Evolutionary conservation across 78 protist genomes (phyloP).

Genomic region (Ministeria vibrans): DNA sequence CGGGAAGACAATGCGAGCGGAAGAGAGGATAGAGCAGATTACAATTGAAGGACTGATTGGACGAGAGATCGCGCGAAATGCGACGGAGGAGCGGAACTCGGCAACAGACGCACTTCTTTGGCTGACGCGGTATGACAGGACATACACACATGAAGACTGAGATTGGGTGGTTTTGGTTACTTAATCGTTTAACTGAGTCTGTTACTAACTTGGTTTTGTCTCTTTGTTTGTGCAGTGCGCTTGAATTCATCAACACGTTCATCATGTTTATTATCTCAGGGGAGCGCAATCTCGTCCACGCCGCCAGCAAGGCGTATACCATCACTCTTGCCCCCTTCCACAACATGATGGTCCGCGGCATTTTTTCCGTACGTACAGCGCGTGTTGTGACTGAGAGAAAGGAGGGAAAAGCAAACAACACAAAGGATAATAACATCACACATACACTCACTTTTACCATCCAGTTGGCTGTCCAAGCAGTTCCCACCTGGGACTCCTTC

Average conservation of each 20-base stretch:
- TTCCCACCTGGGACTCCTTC: too few relatives aligned
- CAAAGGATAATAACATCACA: too few relatives aligned
- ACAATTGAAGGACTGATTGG: not conserved
- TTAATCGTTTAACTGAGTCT: not conserved
- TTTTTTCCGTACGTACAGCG: not conserved
- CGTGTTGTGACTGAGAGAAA: too few relatives aligned
- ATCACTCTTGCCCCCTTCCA: not conserved
- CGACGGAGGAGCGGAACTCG: not conserved
- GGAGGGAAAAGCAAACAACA: too few relatives aligned
- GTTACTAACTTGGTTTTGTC: not conserved
- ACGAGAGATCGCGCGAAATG: not conserved
- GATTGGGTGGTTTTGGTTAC: too few relatives aligned
- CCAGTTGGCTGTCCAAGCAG: too few relatives aligned
- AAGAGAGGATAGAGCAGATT: not conserved
- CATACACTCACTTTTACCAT: too few relatives aligned
- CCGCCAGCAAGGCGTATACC: not conserved
- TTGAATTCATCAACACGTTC: not conserved
- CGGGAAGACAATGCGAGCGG: too few relatives aligned
- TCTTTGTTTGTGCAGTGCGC: not conserved
- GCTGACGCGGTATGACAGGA: constrained; percentile 5
- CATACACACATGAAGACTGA: too few relatives aligned
- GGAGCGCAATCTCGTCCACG: not conserved
- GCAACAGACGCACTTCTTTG: constrained; percentile 5
- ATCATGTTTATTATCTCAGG: not conserved
- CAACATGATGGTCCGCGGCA: not conserved